These are phyloP conservation scores for Coemansia nantahalensis DNA, from an alignment of 192 early-diverging fungal genomes.

Conservation along the genomic window DNA sequence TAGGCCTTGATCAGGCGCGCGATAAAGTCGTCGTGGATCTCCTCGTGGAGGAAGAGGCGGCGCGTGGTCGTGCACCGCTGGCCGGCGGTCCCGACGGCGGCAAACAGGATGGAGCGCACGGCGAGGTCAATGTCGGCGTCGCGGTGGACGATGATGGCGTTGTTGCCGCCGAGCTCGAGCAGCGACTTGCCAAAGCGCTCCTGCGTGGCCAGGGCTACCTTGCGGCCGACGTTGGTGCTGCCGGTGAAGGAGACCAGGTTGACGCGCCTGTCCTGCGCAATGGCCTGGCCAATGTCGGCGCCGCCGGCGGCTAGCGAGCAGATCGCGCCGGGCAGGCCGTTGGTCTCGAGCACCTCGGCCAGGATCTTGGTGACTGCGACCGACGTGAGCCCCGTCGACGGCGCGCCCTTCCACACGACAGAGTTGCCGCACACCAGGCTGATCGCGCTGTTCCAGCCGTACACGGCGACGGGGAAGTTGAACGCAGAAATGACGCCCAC, in stretches of 20 bases:
- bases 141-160: conserved; percentile 87
- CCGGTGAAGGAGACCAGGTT: conserved; percentile 91
- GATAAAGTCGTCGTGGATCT: conserved; percentile 82
- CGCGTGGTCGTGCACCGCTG: conserved; percentile 95
- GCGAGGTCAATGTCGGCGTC: conserved; percentile 92
- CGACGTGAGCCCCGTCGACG: conserved; percentile 72
- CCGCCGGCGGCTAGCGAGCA: conserved; percentile 84
- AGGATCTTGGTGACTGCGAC: conserved; percentile 90
- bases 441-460: conserved; percentile 94
- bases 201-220: conserved; percentile 79
- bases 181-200: conserved; percentile 83
- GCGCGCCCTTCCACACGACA: conserved; percentile 87
- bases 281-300: conserved; percentile 76
- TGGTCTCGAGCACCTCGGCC: conserved; percentile 73
- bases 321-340: conserved; percentile 78
- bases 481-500: conserved; percentile 94
- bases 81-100: conserved; percentile 93
- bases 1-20: conserved; percentile 80
- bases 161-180: conserved; percentile 94
- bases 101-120: conserved; percentile 82
- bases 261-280: conserved; percentile 68
- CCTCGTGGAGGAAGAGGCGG: conserved; percentile 84
- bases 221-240: conserved; percentile 71
- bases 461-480: conserved; percentile 92
- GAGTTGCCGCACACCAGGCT: conserved; percentile 88